Conservation (phyloP, 805 yeast genomes). For the Saturnispora bothae region DNA sequence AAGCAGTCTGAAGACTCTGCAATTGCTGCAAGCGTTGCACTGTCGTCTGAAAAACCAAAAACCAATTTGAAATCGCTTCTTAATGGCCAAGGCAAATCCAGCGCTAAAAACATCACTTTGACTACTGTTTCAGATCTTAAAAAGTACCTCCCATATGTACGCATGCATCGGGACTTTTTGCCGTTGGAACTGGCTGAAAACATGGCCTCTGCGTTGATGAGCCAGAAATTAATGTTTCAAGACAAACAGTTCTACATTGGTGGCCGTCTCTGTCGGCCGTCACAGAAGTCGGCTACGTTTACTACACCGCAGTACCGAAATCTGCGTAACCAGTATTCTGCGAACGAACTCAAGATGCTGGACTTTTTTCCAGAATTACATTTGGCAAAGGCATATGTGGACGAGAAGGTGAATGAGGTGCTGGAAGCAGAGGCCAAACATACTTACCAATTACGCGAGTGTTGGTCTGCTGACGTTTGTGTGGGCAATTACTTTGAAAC, state of each 20-base stretch:
- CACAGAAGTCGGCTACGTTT: conserved; percentile 39
- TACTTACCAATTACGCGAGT: conserved; percentile 29
- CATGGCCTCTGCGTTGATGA: conserved; percentile 33
- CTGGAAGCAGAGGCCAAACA: conserved; percentile 17
- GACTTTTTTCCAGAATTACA: conserved; percentile 12
- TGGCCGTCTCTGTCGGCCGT: conserved; percentile 49
- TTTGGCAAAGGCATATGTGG: conserved; percentile 12
- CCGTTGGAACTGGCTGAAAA: conserved; percentile 39
- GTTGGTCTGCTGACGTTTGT: conserved; percentile 46
- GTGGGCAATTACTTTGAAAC: conserved; percentile 47
- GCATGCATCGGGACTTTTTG: conserved; percentile 41
- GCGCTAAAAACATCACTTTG: conserved; percentile 21
- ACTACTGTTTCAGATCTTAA: conserved; percentile 44
- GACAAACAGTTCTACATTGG: conserved; percentile 47
- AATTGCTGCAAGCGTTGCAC: background rate
- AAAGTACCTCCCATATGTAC: conserved; percentile 37
- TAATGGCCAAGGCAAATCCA: background rate
- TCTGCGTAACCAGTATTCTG: conserved; percentile 1
- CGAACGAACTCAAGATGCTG: conserved; percentile 1
- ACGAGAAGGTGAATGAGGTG: conserved; percentile 14
- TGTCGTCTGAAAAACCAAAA: background rate
- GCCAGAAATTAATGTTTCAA: conserved; percentile 31
- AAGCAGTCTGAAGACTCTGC: background rate
- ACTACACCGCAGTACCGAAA: conserved; percentile 4
- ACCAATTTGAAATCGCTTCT: background rate